Conservation (phyloP, 2,329 filamentous ascomycete genomes). For the Huntiella decipiens region DNA sequence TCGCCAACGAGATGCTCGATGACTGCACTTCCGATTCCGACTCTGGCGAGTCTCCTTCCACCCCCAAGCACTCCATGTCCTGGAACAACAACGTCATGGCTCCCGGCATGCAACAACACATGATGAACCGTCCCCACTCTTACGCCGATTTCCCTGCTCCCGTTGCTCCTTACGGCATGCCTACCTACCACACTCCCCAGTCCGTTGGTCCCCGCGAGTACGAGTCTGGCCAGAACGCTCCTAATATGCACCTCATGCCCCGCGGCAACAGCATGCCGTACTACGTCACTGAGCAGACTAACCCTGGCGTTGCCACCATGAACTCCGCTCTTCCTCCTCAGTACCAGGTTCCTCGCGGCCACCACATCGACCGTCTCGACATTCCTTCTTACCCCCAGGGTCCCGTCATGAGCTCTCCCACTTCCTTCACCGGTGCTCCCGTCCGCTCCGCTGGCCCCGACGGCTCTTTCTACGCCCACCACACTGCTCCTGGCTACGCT, state of each 20-base stretch:
- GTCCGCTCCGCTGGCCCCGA: slow-evolving; percentile 34
- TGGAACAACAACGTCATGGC: slow-evolving; percentile 28
- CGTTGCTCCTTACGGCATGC: slow-evolving; percentile 24
- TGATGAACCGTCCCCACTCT: slow-evolving; percentile 32
- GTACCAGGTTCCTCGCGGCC: slow-evolving; percentile 33
- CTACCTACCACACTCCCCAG: slow-evolving; percentile 6
- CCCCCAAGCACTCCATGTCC: slow-evolving; percentile 34
- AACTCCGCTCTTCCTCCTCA: slow-evolving; percentile 32
- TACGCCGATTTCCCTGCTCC: slow-evolving; percentile 36
- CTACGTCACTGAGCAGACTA: slow-evolving; percentile 42
- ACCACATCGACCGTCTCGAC: slow-evolving; percentile 26
- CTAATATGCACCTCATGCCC: slow-evolving; percentile 27
- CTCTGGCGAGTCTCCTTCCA: slow-evolving; percentile 38
- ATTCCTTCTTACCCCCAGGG: slow-evolving; percentile 27
- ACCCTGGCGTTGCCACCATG: slow-evolving; percentile 43
- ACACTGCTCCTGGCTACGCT: slow-evolving; percentile 28
- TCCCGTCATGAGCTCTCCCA: slow-evolving; percentile 35
- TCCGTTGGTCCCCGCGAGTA: slow-evolving; percentile 22
- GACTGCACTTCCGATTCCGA: slow-evolving; percentile 39
- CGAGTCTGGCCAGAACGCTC: slow-evolving; percentile 21
- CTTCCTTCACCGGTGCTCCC: slow-evolving; percentile 36
- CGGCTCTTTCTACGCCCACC: slow-evolving; percentile 38
- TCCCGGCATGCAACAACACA: slow-evolving; percentile 20
- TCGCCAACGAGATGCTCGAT: slow-evolving; percentile 33
- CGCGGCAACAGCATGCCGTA: slow-evolving; percentile 30